These are phyloP conservation scores for Croton laevigatus DNA, from an alignment of 441 rosid species.

Conservation along the genomic window DNA sequence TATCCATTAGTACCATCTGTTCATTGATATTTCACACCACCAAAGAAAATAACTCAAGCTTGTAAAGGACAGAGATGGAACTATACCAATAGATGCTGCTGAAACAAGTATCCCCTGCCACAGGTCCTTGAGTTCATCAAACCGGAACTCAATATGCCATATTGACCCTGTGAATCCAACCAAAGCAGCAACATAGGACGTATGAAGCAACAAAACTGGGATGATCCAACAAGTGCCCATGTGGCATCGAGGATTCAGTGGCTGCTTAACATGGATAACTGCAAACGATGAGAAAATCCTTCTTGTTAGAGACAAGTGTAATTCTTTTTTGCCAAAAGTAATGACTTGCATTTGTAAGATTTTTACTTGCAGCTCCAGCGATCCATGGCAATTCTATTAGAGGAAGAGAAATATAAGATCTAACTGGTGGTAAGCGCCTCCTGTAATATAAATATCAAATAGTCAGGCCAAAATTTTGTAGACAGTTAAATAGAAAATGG, in stretches of 20 bases:
- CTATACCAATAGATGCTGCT: slow-evolving; percentile 53
- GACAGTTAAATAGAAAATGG: not conserved
- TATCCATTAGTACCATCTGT: not conserved
- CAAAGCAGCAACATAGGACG: slow-evolving; percentile 51
- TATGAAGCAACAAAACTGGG: slow-evolving; percentile 56
- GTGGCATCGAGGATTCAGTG: slow-evolving; percentile 63
- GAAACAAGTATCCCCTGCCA: slow-evolving; percentile 80
- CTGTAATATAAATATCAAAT: slow-evolving; percentile 44
- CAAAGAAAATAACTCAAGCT: not conserved
- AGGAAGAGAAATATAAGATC: slow-evolving; percentile 70
- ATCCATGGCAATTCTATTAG: slow-evolving; percentile 73
- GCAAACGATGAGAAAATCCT: slow-evolving; percentile 24
- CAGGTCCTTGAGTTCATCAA: slow-evolving; percentile 83
- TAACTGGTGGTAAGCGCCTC: slow-evolving; percentile 77
- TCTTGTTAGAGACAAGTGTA: slow-evolving; percentile 23
- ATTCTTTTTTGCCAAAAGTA: too few species aligned
- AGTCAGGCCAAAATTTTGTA: slow-evolving; percentile 2
- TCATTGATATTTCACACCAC: not conserved
- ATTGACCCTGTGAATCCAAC: slow-evolving; percentile 58
- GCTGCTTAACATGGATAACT: slow-evolving; percentile 63
- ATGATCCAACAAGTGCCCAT: slow-evolving; percentile 52
- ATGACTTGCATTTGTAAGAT: slow-evolving; percentile 12
- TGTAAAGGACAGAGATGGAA: slow-evolving; percentile 7
- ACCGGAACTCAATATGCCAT: slow-evolving; percentile 79
- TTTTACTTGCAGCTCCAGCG: slow-evolving; percentile 63